phyloP scores from a whole-genome alignment of 2,329 filamentous ascomycete genomes.

The Alternaria sp. region DNA sequence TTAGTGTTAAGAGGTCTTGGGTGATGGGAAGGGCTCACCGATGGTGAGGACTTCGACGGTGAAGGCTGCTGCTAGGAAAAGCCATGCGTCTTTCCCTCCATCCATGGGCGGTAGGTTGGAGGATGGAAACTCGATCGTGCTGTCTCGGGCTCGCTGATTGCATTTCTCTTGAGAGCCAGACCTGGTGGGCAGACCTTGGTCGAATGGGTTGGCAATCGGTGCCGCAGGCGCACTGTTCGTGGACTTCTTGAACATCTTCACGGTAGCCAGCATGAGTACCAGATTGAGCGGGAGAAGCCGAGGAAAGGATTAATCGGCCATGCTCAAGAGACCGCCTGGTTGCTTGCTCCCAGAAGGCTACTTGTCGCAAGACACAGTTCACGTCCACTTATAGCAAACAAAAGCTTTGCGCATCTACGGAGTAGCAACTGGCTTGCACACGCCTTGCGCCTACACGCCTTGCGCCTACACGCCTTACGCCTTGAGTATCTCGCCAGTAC shows the following conservation, averaged over 20 bases:
- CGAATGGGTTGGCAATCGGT: background rate
- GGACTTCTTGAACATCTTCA: background rate
- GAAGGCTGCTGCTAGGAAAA: constrained; percentile 49
- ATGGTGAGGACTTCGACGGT: constrained; percentile 57
- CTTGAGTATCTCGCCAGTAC: background rate
- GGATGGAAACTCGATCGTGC: background rate
- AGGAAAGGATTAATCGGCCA: background rate
- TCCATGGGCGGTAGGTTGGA: constrained; percentile 25
- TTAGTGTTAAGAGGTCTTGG: background rate
- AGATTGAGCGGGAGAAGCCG: background rate
- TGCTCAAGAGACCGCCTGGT: background rate
- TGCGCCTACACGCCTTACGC: background rate
- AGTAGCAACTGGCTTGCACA: background rate
- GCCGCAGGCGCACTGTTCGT: background rate
- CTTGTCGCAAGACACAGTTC: background rate
- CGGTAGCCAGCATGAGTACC: background rate
- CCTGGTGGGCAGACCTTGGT: background rate
- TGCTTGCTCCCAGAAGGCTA: background rate
- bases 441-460: constrained; percentile 4
- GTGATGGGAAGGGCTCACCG: background rate
- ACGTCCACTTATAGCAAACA: background rate
- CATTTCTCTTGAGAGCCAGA: background rate
- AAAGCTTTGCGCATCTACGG: background rate
- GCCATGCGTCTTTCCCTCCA: constrained; percentile 30
- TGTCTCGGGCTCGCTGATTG: background rate